Base-by-base conservation (phyloP, 192 early-diverging fungal genomes). In the Obelidium mucronatum region DNA sequence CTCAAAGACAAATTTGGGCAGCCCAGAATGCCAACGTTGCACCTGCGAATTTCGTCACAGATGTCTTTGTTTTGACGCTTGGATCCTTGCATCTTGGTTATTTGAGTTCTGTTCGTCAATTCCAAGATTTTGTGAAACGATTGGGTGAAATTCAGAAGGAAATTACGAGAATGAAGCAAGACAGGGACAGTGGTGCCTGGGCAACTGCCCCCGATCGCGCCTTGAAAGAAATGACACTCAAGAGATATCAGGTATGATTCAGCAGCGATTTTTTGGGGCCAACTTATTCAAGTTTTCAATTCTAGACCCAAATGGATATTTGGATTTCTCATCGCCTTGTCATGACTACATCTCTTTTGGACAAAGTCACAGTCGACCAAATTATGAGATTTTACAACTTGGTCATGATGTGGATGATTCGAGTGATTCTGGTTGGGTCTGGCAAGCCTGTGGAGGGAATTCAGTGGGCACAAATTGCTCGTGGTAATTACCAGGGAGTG, bases 381-480 rank as follows among this genome's bases (percentile, higher is more conserved):
- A 84, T 85, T 0, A 77, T 95, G 72, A 83, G 90, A 51, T 99
- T 98, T 69, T 97, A 95, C 69, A 91, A 94, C 61, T 80, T 98
- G n/a, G 90, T 89, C 8, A 97, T 98, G 91, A 88, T 91, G 36
- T 97, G 94, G 89, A 68, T 97, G 56, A 75, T 99, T 28, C 90
- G 94, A 31, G 85, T 92, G 52, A 86, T 92, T 0, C 28, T 78
- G 15, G 67, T 82, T 2, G 76, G 84, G 30, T 52, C 66, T 24
- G 26, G 61, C 40, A 26, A 33, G 19, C n/a, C 69, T 77, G 36
- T 73, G 44, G 68, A 64, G 22, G 37, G 60, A 6, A 30, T 83
- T 0, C 48, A 72, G 36, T 84, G 83, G 83, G 64, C 54, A 24
- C 61, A 59, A 22, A 67, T 88, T 1, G 81, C 78, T 1, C 59